These are phyloP conservation scores for Phytophthora foliorum DNA, from an alignment of 352 stramenopile genomes.

Conservation along the genomic window DNA sequence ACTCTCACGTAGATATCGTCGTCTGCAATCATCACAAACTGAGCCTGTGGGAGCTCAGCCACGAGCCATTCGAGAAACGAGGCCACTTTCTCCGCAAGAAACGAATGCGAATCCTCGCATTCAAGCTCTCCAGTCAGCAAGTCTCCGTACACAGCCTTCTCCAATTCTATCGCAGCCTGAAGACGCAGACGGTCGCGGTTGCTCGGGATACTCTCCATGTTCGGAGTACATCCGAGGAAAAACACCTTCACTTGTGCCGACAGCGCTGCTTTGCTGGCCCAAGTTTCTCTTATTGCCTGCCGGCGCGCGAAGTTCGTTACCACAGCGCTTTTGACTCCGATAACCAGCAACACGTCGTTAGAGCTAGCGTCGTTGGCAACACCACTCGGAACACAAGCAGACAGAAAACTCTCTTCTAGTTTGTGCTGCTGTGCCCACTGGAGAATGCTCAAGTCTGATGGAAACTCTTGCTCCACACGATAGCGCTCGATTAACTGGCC, in stretches of 20 bases:
- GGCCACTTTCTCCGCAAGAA: conserved; percentile 30
- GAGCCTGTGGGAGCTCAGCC: conserved; percentile 1
- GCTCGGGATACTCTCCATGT: neutral
- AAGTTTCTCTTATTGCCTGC: conserved; percentile 55
- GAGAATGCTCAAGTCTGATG: conserved; percentile 3
- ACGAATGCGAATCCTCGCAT: conserved; percentile 46
- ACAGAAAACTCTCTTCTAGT: neutral
- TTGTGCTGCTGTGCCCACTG: conserved; percentile 16
- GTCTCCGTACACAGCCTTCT: conserved; percentile 40
- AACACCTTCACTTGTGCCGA: conserved; percentile 31
- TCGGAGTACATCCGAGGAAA: conserved; percentile 49
- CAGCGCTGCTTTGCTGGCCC: conserved; percentile 25
- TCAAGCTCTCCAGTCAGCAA: conserved; percentile 50
- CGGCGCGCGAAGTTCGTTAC: conserved; percentile 38
- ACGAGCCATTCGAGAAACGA: conserved; percentile 34
- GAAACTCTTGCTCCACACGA: conserved; percentile 7
- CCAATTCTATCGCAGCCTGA: conserved; percentile 25
- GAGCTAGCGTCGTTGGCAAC: neutral
- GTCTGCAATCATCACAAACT: conserved; percentile 57
- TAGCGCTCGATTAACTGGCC: neutral
- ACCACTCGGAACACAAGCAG: no score
- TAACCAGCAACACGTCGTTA: conserved; percentile 30
- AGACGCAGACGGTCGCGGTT: conserved; percentile 4
- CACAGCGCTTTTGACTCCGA: conserved; percentile 62
- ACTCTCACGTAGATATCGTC: conserved; percentile 58